phyloP scores from a whole-genome alignment of 208 protist genomes.

The Vickermania spadyakhi region DNA sequence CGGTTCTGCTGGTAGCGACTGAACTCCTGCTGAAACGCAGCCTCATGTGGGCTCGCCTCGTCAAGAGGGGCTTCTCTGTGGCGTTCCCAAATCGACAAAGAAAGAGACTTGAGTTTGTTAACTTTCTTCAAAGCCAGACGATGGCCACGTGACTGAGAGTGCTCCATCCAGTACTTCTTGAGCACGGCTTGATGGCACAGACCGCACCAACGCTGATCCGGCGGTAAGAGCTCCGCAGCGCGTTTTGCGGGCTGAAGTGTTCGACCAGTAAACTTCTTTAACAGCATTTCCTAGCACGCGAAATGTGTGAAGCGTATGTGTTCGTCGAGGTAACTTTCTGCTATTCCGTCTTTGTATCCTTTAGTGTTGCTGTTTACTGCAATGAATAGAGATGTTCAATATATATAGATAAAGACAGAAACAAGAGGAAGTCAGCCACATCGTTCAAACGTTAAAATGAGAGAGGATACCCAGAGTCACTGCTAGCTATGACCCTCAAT shows the following conservation, averaged over 20 bases:
- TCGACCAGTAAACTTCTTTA: constrained; percentile 65
- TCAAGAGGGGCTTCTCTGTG: constrained; percentile 63
- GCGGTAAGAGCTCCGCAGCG: constrained; percentile 54
- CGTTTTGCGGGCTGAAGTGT: constrained; percentile 68
- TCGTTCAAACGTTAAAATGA: too few species aligned
- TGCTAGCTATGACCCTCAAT: too few species aligned
- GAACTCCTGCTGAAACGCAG: constrained; percentile 47
- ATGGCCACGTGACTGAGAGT: constrained; percentile 31
- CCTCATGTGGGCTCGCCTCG: constrained; percentile 43
- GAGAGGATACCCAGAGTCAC: too few species aligned
- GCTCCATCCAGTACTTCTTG: constrained; percentile 30
- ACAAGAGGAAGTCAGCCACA: too few species aligned
- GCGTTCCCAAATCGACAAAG: constrained; percentile 65
- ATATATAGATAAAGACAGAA: too few species aligned
- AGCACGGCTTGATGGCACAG: constrained; percentile 59
- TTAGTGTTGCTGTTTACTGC: too few species aligned
- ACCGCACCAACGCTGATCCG: constrained; percentile 64
- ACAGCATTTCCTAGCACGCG: too few species aligned
- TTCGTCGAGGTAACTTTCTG: too few species aligned
- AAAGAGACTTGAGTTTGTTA: constrained; percentile 58
- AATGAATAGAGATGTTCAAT: too few species aligned
- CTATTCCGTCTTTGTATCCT: too few species aligned
- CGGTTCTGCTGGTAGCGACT: constrained; percentile 47
- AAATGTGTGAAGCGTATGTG: too few species aligned
- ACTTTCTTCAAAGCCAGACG: constrained; percentile 45